A percentile compares a stretch with the other conserved stretches of the same genome.
These are phyloP conservation scores for Corylus avellana DNA, from an alignment of 306 rosid species.

Conservation along the genomic window DNA sequence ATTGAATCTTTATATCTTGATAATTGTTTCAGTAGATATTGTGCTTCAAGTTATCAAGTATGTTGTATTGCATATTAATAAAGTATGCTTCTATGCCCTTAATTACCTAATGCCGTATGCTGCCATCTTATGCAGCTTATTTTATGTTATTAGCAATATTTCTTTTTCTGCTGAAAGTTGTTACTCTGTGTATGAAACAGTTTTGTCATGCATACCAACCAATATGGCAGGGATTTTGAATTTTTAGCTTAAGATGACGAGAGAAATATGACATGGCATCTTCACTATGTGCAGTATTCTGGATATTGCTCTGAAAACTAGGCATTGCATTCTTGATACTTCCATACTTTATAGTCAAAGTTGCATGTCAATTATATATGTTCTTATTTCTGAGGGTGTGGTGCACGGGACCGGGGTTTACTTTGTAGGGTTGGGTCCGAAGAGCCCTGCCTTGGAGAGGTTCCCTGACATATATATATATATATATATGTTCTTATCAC, in stretches of 20 bases:
- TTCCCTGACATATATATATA: too few species aligned
- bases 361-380: background rate
- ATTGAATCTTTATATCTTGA: conserved; percentile 1
- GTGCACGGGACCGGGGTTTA: too few species aligned
- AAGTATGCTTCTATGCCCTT: background rate
- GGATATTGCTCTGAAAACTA: background rate
- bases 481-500: background rate
- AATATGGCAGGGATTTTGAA: background rate
- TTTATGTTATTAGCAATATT: background rate
- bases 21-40: conserved; percentile 8
- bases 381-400: background rate
- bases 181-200: background rate
- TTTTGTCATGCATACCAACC: background rate
- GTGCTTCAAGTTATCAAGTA: background rate
- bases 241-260: background rate
- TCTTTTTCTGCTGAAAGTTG: background rate
- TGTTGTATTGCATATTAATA: background rate
- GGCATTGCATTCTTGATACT: background rate
- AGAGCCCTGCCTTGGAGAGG: too few species aligned
- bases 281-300: background rate
- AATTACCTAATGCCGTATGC: background rate
- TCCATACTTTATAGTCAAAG: background rate
- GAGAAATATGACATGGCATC: background rate
- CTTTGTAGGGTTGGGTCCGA: too few species aligned
- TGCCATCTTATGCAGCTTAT: background rate